Evolutionary conservation across 202 grass and related monocot genomes (phyloP).

Genomic region (Panicum hallii): DNA sequence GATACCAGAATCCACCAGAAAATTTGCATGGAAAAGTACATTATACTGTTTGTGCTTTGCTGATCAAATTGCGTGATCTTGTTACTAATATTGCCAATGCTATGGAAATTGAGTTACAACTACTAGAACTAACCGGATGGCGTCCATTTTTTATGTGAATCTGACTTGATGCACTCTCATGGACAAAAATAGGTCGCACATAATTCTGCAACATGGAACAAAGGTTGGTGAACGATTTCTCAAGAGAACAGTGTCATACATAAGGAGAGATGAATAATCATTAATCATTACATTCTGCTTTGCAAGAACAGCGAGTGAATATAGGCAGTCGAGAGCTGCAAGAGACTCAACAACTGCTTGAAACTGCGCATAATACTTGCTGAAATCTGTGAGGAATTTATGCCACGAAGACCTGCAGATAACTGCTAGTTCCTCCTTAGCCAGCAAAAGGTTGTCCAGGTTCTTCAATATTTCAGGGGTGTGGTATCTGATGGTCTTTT

Average conservation of each 20-base stretch:
- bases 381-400: slow-evolving; percentile 70
- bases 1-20: background rate
- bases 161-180: slow-evolving; percentile 76
- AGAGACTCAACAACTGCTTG: slow-evolving; percentile 81
- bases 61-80: slow-evolving; percentile 6
- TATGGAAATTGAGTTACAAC: slow-evolving; percentile 21
- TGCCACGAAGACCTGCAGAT: slow-evolving; percentile 82
- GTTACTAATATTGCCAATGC: slow-evolving; percentile 20
- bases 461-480: slow-evolving; percentile 77
- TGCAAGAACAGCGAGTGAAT: slow-evolving; percentile 76
- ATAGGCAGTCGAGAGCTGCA: slow-evolving; percentile 85
- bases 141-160: slow-evolving; percentile 82
- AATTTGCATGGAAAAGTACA: slow-evolving; percentile 1
- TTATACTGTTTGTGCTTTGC: slow-evolving; percentile 18
- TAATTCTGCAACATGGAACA: slow-evolving; percentile 66
- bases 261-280: slow-evolving; percentile 9
- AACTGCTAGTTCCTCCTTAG: slow-evolving; percentile 83
- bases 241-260: background rate
- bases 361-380: slow-evolving; percentile 82
- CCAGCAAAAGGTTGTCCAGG: slow-evolving; percentile 75
- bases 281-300: slow-evolving; percentile 74
- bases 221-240: slow-evolving; percentile 12
- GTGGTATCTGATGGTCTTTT: slow-evolving; percentile 85
- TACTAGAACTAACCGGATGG: slow-evolving; percentile 76
- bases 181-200: slow-evolving; percentile 79